phyloP scores from a whole-genome alignment of 345 rosid species.

The Gossypium thurberi region DNA sequence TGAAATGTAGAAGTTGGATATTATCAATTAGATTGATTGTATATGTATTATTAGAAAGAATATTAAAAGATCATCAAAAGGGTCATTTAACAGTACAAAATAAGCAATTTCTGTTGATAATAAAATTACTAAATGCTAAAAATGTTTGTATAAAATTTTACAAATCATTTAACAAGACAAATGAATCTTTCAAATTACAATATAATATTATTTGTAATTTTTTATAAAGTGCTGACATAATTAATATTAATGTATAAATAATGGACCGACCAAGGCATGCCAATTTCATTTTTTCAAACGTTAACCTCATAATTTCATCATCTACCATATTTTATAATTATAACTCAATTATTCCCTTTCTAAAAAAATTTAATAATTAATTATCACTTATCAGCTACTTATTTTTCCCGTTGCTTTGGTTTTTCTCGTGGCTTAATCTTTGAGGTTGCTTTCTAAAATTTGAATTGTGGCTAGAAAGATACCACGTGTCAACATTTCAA shows the following conservation, averaged over 20 bases:
- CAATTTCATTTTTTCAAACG: not conserved
- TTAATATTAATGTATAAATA: not conserved
- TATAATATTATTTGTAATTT: not conserved
- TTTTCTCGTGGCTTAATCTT: not conserved
- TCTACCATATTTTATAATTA: not conserved
- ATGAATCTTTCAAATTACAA: not conserved
- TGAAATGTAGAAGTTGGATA: no score
- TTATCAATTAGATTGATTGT: no score
- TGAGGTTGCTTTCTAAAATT: no score
- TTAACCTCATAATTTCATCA: not conserved
- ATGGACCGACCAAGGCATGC: slow-evolving; percentile 15
- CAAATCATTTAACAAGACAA: no score
- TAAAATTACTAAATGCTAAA: no score
- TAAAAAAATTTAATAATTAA: no score
- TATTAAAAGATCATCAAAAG: no score
- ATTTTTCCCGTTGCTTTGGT: not conserved
- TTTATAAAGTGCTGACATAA: not conserved
- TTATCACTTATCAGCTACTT: not conserved
- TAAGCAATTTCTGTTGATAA: no score
- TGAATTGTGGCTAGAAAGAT: slow-evolving; percentile 10
- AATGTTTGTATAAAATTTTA: no score
- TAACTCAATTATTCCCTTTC: not conserved
- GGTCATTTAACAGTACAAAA: no score
- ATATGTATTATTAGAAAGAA: no score
- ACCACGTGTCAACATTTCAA: slow-evolving; percentile 17